Conservation (phyloP, 768 basidiomycete species). For the Collybiopsis luxurians region DNA sequence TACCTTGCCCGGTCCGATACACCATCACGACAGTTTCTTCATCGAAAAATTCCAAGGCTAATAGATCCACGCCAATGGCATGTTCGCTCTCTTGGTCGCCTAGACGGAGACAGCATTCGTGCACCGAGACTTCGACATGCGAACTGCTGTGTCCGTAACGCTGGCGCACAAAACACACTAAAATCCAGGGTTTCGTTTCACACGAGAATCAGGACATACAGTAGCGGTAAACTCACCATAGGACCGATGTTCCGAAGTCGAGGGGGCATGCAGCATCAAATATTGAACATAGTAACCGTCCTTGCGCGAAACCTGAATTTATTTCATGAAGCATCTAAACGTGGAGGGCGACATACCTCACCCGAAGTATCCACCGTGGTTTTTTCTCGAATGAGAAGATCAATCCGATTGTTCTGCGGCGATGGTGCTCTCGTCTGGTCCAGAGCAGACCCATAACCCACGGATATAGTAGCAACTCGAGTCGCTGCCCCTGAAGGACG, state of each 20-base stretch:
- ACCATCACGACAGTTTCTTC: constrained; percentile 66
- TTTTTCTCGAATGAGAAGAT: constrained; percentile 4
- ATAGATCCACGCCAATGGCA: constrained; percentile 42
- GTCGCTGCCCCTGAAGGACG: constrained; percentile 61
- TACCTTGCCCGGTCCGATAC: constrained; percentile 52
- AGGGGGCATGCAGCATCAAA: constrained; percentile 45
- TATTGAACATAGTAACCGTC: constrained; percentile 47
- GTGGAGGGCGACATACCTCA: neutral
- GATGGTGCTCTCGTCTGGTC: neutral
- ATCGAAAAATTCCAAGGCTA: constrained; percentile 80
- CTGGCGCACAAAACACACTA: constrained; percentile 59
- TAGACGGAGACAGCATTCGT: constrained; percentile 50
- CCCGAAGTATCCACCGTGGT: neutral
- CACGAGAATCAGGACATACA: constrained; percentile 5
- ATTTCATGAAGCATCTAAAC: constrained; percentile 1
- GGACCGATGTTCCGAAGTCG: constrained; percentile 32
- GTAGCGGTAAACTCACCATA: constrained; percentile 40
- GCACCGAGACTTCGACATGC: constrained; percentile 45
- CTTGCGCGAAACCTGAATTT: constrained; percentile 13
- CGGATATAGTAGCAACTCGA: constrained; percentile 52
- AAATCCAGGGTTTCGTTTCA: constrained; percentile 15
- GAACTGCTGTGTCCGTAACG: constrained; percentile 41
- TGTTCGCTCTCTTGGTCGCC: constrained; percentile 34
- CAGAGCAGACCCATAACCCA: constrained; percentile 12
- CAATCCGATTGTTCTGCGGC: neutral